Evolutionary conservation across 2,329 filamentous ascomycete species (phyloP), one percentile per base, ranked within the genome.

Genomic region (Phyllosticta citrichinensis): DNA sequence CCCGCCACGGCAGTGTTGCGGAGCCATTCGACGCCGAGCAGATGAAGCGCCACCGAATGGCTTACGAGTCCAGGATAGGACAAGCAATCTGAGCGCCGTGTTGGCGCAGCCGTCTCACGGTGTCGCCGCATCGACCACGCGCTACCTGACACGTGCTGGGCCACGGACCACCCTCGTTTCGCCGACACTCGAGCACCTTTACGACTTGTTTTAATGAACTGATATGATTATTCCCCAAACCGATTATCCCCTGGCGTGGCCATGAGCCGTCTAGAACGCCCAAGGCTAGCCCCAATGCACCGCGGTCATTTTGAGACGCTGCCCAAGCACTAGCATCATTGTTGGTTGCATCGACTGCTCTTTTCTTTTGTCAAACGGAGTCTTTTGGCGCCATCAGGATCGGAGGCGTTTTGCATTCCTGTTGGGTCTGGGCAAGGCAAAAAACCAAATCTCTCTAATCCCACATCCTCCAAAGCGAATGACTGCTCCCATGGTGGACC

Each of bases 11-110:
- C 11, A 74, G 72, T 62, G 70, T 73, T 56, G 67, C 66, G 6
- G 63, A 66, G 27, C 68, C 70, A 11, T 74, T 73, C 63, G 67
- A 74, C 61, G 63, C 68, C 2, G 68, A 71, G 55, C 67, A 71
- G 63, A 74, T 75, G 73, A 72, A 68, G 62, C 71, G 69, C 56
- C 68, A 70, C 19, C 71, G 72, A 20, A 63, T 66, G 61, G 62
- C 70, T 60, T 74, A 74, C 67, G 71, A 74, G 54, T 65, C 69
- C 30, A 67, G 67, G 3, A 64, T 57, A 17, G 59, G 59, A 40
- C 54, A 61, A n/a, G 54, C 55, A 20, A 56, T 61, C 55, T 60
- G 27, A 59, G 55, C 14, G 53, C 51, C 35, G 56, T 47, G 40
- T 51, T 53, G 52, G 24, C 20, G 20, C 20, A 53, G 52, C 24